Percentiles rank a stretch among this genome's conserved stretches.
phyloP scores from a whole-genome alignment of 345 rosid species.

The Murraya paniculata region DNA sequence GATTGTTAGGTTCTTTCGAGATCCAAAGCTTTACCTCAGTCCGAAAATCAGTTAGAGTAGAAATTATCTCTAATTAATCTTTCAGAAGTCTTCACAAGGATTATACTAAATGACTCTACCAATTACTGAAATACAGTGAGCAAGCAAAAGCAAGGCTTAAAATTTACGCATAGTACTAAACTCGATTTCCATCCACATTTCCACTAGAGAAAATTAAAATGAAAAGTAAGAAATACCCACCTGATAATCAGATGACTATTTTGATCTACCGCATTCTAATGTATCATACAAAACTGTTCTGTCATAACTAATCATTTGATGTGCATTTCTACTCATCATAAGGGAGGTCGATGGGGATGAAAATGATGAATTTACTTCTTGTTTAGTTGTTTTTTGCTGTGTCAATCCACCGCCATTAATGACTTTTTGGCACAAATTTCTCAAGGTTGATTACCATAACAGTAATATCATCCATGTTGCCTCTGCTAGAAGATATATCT shows the following conservation, averaged over 20 bases:
- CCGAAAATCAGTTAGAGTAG: constrained; percentile 52
- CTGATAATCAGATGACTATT: neutral
- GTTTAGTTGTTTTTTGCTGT: neutral
- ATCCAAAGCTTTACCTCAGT: constrained; percentile 65
- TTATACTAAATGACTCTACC: neutral
- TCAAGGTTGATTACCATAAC: constrained; percentile 46
- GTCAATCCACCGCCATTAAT: neutral
- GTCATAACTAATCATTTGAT: neutral
- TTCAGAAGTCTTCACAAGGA: neutral
- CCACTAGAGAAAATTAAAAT: neutral
- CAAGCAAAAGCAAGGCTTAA: neutral
- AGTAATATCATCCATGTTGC: constrained; percentile 51
- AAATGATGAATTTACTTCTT: neutral
- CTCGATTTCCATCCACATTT: neutral
- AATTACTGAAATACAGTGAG: neutral
- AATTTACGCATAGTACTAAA: neutral
- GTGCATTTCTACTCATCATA: neutral
- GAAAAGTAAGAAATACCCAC: neutral
- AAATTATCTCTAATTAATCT: neutral
- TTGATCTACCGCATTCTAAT: neutral
- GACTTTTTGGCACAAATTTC: constrained; percentile 11
- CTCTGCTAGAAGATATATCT: constrained; percentile 37
- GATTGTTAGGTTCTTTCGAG: constrained; percentile 64
- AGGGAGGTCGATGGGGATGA: neutral
- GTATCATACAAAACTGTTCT: constrained; percentile 6